Evolutionary conservation across 1,284 basidiomycete genomes (phyloP), one percentile per base, ranked within the genome.

Genomic region (Apiotrichum montevideense): DNA sequence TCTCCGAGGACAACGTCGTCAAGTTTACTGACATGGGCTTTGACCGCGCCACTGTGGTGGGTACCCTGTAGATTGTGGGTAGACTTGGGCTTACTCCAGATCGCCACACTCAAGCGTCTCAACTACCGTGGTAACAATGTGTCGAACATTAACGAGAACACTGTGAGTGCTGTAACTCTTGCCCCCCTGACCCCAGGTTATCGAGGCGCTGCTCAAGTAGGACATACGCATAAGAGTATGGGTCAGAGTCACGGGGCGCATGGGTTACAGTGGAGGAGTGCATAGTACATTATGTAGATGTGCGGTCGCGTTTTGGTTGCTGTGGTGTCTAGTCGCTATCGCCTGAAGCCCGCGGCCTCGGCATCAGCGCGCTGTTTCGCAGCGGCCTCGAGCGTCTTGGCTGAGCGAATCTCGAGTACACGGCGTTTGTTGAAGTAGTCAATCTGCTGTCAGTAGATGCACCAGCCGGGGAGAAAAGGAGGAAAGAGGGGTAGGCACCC

Each of bases 41-140:
- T 58, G 69, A 71, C 9, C 65, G 75, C 55, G 55, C 62, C 9
- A 67, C 73, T 37, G 77, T 79, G 89, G 47, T 49, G 37, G 13
- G 47, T 49, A 46, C 4, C 45, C 2, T 45, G 43, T 45, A 29
- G 15, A 32, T 21, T 29, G 8, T n/a, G 13, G 43, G 15, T 15
- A 3, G 6, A 8, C 13, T 15, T 15, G 9, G 3, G 35, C 46
- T 48, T 2, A 48, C 46, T 10, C 4, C 21, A 49, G 47, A 90
- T 94, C 62, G 87, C 93, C 63, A 87, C 87, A 9, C 80, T 97
- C 61, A 85, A 88, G 66, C 82, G 87, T 65, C 74, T 96, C 73
- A 97, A 98, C 77, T 98, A 98, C 77, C 85, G 94, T 15, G 94
- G 77, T 8, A 73, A 74, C 63, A 76, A 76, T 52, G 65, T 71